Percentiles rank a stretch among this genome's conserved stretches.
phyloP scores from a whole-genome alignment of 768 basidiomycete genomes.

The Lactarius deliciosus region DNA sequence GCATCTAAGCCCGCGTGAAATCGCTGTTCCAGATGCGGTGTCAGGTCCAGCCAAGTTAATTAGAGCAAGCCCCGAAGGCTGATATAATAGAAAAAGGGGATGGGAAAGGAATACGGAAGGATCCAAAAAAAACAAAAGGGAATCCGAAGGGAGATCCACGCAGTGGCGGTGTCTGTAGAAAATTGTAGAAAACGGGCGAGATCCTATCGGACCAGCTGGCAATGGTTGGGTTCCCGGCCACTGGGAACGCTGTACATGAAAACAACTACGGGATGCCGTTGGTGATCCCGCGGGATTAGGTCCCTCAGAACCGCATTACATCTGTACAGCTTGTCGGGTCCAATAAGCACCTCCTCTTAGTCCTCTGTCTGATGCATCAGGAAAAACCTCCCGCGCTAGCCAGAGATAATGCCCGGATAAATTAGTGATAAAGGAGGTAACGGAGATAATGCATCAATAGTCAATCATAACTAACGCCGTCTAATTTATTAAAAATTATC shows the following conservation, averaged over 20 bases:
- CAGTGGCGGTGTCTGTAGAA: neutral
- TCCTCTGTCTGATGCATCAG: conserved; percentile 13
- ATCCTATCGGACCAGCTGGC: neutral
- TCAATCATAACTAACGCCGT: no score
- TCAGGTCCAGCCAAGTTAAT: neutral
- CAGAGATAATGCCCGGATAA: neutral
- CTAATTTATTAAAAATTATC: no score
- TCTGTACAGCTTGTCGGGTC: conserved; percentile 18
- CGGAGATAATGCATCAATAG: neutral
- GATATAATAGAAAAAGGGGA: neutral
- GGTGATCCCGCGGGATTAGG: no score
- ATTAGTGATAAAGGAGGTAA: neutral
- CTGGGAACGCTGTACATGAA: neutral
- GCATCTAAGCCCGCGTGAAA: no score
- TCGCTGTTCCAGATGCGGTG: neutral
- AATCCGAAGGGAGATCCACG: neutral
- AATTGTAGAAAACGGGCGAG: neutral
- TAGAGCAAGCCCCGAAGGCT: neutral
- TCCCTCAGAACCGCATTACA: no score
- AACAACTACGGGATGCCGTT: neutral
- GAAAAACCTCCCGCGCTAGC: conserved; percentile 6
- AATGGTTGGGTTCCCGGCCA: no score
- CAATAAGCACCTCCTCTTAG: conserved; percentile 27
- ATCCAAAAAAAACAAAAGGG: neutral
- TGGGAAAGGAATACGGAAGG: neutral